A percentile compares a stretch with the other conserved stretches of the same genome.
phyloP scores from a whole-genome alignment of 768 basidiomycete genomes.

The Lactifluus rugatus region DNA sequence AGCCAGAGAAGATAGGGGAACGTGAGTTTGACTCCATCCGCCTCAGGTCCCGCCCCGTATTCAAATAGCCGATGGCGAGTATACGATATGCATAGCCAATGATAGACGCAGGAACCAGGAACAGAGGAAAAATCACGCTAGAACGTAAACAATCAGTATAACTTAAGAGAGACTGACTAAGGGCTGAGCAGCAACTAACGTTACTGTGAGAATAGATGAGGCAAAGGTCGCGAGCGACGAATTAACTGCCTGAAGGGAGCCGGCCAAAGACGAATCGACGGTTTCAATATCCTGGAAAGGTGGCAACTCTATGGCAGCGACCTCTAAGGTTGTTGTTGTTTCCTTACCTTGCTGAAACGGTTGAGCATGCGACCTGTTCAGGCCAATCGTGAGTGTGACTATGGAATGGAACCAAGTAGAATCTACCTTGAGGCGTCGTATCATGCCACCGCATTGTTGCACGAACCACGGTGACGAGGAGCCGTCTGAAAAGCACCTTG shows the following conservation, averaged over 20 bases:
- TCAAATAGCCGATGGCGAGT: conserved; percentile 62
- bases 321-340: background rate
- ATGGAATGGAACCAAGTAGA: background rate
- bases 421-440: conserved; percentile 66
- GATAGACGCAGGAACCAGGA: conserved; percentile 65
- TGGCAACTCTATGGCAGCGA: background rate
- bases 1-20: conserved; percentile 77
- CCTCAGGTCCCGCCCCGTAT: conserved; percentile 74
- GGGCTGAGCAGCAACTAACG: conserved; percentile 33
- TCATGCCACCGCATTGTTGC: conserved; percentile 84
- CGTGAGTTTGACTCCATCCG: conserved; percentile 87
- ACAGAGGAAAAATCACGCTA: conserved; percentile 69
- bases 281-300: conserved; percentile 64
- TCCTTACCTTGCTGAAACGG: conserved; percentile 58
- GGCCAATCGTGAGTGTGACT: background rate
- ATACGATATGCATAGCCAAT: conserved; percentile 67
- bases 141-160: conserved; percentile 11
- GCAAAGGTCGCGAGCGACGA: conserved; percentile 68
- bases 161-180: conserved; percentile 13
- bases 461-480: conserved; percentile 61
- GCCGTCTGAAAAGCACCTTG: conserved; percentile 33
- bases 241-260: conserved; percentile 67
- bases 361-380: conserved; percentile 69
- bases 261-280: conserved; percentile 63
- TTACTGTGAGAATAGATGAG: conserved; percentile 62